Evolutionary conservation across 164 flowering plant genomes (phyloP).

Genomic region (Kingdonia uniflora): DNA sequence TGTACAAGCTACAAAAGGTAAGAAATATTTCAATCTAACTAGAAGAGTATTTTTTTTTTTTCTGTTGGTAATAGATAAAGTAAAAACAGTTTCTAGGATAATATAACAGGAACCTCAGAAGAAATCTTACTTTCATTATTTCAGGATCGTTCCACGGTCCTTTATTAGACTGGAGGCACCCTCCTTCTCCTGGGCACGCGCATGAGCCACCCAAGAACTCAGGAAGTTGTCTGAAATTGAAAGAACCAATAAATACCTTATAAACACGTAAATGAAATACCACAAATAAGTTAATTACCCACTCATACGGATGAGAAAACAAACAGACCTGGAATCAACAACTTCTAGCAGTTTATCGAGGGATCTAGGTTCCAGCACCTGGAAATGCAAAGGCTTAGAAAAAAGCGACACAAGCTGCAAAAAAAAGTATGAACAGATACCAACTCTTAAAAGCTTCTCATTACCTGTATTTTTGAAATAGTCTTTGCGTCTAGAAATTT

Average conservation of each 20-base stretch:
- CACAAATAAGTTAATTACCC: neutral
- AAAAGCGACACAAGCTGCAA: conserved; percentile 7
- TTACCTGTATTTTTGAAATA: conserved; percentile 73
- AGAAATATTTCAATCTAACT: conserved; percentile 4
- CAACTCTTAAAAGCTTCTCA: neutral
- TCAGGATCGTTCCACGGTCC: conserved; percentile 96
- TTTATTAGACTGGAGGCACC: conserved; percentile 75
- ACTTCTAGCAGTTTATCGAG: conserved; percentile 55
- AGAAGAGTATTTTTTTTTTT: neutral
- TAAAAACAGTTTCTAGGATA: neutral
- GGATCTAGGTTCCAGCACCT: conserved; percentile 79
- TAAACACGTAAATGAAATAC: neutral
- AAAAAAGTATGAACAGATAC: neutral
- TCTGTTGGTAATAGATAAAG: neutral
- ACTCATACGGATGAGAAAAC: neutral
- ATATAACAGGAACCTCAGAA: neutral
- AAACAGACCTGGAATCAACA: conserved; percentile 62
- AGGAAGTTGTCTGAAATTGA: conserved; percentile 70
- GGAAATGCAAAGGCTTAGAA: conserved; percentile 7
- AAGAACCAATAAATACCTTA: neutral
- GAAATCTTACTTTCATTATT: conserved; percentile 57
- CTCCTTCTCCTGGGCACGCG: conserved; percentile 66
- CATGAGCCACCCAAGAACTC: conserved; percentile 96
- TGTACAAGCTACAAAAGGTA: conserved; percentile 49
- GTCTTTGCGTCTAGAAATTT: conserved; percentile 80